These are phyloP conservation scores for Echium plantagineum DNA, from an alignment of 257 asterid genomes.

Conservation along the genomic window DNA sequence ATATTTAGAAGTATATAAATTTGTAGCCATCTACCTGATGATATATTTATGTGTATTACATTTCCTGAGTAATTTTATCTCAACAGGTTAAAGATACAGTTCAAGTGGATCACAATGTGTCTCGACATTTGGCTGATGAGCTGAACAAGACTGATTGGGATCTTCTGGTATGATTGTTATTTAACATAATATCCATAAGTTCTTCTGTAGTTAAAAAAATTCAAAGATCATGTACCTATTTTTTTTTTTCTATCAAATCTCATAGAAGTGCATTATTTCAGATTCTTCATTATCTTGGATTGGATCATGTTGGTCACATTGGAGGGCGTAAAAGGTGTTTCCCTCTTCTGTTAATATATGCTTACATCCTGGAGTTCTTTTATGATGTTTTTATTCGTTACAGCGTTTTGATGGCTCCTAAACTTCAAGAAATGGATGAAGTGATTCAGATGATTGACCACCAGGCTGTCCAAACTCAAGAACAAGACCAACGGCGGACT, in stretches of 20 bases:
- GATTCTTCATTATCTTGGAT: slow-evolving; percentile 96
- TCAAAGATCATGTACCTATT: neutral
- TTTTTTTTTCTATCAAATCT: slow-evolving; percentile 8
- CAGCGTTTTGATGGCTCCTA: slow-evolving; percentile 73
- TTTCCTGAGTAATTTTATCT: neutral
- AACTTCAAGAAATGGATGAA: slow-evolving; percentile 83
- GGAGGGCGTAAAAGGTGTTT: slow-evolving; percentile 75
- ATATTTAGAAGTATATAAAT: too few species aligned
- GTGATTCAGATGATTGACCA: slow-evolving; percentile 55
- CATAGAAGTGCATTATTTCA: slow-evolving; percentile 21
- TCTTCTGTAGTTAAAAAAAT: slow-evolving; percentile 5
- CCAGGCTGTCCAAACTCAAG: slow-evolving; percentile 27
- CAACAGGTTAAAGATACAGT: slow-evolving; percentile 84
- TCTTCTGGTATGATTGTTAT: slow-evolving; percentile 46
- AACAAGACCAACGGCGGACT: slow-evolving; percentile 43
- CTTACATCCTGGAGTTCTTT: neutral
- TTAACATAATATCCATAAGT: neutral
- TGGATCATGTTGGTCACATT: slow-evolving; percentile 92
- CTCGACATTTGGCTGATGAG: slow-evolving; percentile 67
- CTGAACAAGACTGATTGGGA: slow-evolving; percentile 59
- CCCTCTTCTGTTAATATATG: slow-evolving; percentile 5
- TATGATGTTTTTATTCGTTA: slow-evolving; percentile 11
- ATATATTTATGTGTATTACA: slow-evolving; percentile 2
- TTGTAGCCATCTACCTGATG: neutral
- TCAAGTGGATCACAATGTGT: slow-evolving; percentile 84